These are phyloP conservation scores for Elsinoe batatas DNA, from an alignment of 2,329 filamentous ascomycete genomes.

Conservation along the genomic window DNA sequence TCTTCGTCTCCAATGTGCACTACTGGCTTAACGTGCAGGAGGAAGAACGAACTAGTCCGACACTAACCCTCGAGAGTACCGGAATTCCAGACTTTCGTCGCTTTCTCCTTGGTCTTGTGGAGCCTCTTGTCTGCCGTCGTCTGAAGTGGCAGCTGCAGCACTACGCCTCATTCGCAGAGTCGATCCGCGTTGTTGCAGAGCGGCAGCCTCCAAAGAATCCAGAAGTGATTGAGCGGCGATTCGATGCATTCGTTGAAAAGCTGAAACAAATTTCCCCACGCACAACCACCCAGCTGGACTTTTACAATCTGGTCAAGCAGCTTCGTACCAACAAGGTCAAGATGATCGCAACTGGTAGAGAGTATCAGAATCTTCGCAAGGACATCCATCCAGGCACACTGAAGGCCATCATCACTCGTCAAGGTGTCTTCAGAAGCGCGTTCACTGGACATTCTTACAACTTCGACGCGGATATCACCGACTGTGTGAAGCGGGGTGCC, in stretches of 20 bases:
- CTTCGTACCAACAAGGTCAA: neutral
- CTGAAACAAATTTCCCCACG: neutral
- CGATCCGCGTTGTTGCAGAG: neutral
- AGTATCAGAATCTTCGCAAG: neutral
- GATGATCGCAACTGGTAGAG: neutral
- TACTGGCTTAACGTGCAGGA: conserved; percentile 16
- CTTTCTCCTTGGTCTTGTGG: neutral
- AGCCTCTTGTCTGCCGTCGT: neutral
- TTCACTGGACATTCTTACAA: neutral
- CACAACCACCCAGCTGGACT: neutral
- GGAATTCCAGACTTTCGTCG: neutral
- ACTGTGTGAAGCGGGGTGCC: neutral
- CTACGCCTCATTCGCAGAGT: neutral
- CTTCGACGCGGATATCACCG: neutral
- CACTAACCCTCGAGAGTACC: neutral
- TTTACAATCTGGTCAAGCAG: neutral
- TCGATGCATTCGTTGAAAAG: neutral
- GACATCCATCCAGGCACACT: neutral
- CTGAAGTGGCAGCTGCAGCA: neutral
- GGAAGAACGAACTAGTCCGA: neutral
- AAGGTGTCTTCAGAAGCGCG: neutral
- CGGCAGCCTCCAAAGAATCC: neutral
- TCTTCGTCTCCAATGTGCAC: conserved; percentile 22
- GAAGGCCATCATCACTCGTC: neutral
- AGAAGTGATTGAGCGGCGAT: neutral